Percentiles rank a stretch among this genome's conserved stretches.
Evolutionary conservation across 805 yeast species (phyloP).

Genomic region (Kuraishia ogatae): DNA sequence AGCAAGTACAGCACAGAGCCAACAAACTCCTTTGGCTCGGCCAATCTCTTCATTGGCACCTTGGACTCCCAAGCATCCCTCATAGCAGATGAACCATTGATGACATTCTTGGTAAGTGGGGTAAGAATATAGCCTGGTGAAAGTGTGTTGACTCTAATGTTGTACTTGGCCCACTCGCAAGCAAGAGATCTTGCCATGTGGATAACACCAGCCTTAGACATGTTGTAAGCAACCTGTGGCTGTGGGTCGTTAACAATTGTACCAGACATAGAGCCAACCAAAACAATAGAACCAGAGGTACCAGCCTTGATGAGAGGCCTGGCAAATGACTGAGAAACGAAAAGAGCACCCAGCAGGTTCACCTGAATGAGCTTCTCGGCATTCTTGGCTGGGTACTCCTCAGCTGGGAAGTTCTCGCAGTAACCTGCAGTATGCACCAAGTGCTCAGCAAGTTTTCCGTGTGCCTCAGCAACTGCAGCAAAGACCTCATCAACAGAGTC

Average conservation of each 20-base stretch:
- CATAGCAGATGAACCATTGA: conserved; percentile 47
- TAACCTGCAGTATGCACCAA: conserved; percentile 79
- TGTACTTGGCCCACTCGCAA: conserved; percentile 73
- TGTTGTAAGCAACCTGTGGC: conserved; percentile 73
- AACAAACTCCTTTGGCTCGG: conserved; percentile 76
- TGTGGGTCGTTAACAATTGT: conserved; percentile 72
- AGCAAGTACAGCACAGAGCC: conserved; percentile 72
- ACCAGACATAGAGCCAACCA: conserved; percentile 77
- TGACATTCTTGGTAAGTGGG: conserved; percentile 67
- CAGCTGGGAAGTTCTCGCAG: conserved; percentile 73
- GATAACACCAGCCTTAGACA: conserved; percentile 82
- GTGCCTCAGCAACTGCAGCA: conserved; percentile 44
- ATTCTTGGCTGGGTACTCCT: conserved; percentile 63
- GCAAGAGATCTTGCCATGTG: conserved; percentile 72
- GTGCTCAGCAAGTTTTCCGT: conserved; percentile 53
- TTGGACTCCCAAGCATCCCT: conserved; percentile 65
- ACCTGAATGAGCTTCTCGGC: conserved; percentile 65
- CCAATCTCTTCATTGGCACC: conserved; percentile 76
- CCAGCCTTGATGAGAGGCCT: conserved; percentile 51
- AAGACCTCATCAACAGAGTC: conserved; percentile 49
- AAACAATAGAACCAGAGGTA: conserved; percentile 51
- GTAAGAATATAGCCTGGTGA: conserved; percentile 79
- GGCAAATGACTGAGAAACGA: conserved; percentile 68
- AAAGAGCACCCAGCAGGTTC: conserved; percentile 66
- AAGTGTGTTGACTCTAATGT: conserved; percentile 68